Evolutionary conservation across 768 basidiomycete genomes (phyloP), one percentile per base, ranked within the genome.

Genomic region (Auricularia cornea): DNA sequence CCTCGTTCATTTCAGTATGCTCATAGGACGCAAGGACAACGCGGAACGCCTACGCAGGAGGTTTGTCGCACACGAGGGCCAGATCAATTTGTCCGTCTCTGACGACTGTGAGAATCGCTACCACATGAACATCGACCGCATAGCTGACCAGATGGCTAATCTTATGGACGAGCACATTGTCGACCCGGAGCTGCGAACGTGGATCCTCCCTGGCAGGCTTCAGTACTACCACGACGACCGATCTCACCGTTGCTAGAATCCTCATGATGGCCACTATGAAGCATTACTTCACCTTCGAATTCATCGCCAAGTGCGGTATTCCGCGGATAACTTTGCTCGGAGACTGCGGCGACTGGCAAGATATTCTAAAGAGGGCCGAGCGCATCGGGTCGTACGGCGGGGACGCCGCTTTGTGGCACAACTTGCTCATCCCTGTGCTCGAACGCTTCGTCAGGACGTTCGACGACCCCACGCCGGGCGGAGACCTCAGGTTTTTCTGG

Each of bases 281-380:
- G 63, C 3, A 38, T 59, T 63, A 52, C 40, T 80, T 81, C 68
- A 31, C 68, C 5, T 78, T 76, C 65, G 70, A 66, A 33, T 69
- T 76, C 35, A 44, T 51, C 11, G 59, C 71, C 10, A 64, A 63
- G 18, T 80, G 80, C 52, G 79, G 82, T 1, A 75, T 82, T 3
- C 79, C 81, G 18, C 72, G 68, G 33, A 72, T 83, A 57, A 81
- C 79, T 4, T 74, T 83, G 35, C 72, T 77, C 59, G 81, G 81
- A 1, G 72, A 71, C 41, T 72, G 70, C 33, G 60, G 67, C 2
- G 81, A 83, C 66, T 81, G 77, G 74, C 63, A 74, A 18, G 65
- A 67, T 3, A 70, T 82, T 12, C 69, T 76, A 6, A 3, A 41
- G 3, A 71, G 79, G 11, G 62, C 81, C 30, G 78, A 79, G 12